Evolutionary conservation across 1,284 basidiomycete species (phyloP).

Genomic region (Apiotrichum montevideense): DNA sequence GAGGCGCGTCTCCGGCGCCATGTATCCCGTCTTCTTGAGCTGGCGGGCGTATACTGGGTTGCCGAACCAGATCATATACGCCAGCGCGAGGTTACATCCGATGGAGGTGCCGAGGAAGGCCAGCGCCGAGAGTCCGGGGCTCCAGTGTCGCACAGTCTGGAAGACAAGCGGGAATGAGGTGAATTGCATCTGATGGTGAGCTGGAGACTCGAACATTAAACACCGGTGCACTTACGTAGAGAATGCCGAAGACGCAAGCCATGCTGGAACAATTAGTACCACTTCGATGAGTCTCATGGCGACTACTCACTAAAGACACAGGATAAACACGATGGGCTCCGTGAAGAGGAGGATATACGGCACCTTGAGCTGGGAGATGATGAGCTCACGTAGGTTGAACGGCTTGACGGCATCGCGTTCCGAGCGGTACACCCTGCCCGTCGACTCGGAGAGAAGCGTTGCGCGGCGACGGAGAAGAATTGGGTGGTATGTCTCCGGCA

Average conservation of each 20-base stretch:
- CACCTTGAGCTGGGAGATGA: slow-evolving; percentile 39
- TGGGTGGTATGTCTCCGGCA: slow-evolving; percentile 49
- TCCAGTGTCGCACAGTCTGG: slow-evolving; percentile 22
- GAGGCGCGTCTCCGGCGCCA: slow-evolving; percentile 51
- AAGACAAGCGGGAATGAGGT: slow-evolving; percentile 48
- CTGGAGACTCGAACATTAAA: not conserved
- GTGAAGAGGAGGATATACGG: slow-evolving; percentile 46
- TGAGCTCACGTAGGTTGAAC: slow-evolving; percentile 28
- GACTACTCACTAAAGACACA: slow-evolving; percentile 41
- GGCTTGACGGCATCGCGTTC: slow-evolving; percentile 45
- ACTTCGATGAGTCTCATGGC: too few species aligned
- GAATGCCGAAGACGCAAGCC: slow-evolving; percentile 43
- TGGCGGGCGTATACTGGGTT: slow-evolving; percentile 22
- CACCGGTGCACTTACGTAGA: slow-evolving; percentile 23
- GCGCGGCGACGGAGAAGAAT: slow-evolving; percentile 45
- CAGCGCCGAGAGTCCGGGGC: slow-evolving; percentile 53
- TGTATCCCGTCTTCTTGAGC: slow-evolving; percentile 17
- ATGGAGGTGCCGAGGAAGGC: slow-evolving; percentile 60
- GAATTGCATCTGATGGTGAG: slow-evolving; percentile 21
- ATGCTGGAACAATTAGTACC: slow-evolving; percentile 8
- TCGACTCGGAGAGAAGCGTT: slow-evolving; percentile 31
- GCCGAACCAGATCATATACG: slow-evolving; percentile 50
- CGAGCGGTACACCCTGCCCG: slow-evolving; percentile 41
- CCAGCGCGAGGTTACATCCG: slow-evolving; percentile 54
- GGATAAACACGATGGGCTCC: slow-evolving; percentile 47